These are phyloP conservation scores for Oldenlandia corymbosa DNA, from an alignment of 257 asterid genomes.

Conservation along the genomic window DNA sequence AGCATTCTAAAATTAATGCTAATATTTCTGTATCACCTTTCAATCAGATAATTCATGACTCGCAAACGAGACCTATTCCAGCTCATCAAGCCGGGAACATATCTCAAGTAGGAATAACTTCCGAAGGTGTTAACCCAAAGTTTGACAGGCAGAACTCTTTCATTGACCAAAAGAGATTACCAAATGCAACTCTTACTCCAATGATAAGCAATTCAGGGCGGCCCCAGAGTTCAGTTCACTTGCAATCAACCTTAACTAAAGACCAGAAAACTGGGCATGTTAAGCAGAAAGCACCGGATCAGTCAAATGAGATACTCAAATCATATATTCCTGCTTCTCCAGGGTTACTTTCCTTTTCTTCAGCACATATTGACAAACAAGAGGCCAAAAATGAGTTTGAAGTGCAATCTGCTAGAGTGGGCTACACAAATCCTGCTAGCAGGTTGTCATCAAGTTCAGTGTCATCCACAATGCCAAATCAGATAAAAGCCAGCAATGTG, in stretches of 20 bases:
- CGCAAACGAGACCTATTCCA: slow-evolving; percentile 60
- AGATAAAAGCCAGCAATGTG: slow-evolving; percentile 8
- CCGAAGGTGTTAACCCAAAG: slow-evolving; percentile 48
- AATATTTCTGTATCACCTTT: slow-evolving; percentile 43
- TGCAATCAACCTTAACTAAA: slow-evolving; percentile 34
- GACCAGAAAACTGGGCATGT: slow-evolving; percentile 51
- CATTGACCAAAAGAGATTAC: slow-evolving; percentile 48
- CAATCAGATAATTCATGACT: slow-evolving; percentile 52
- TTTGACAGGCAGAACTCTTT: slow-evolving; percentile 54
- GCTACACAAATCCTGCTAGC: slow-evolving; percentile 37
- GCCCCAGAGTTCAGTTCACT: slow-evolving; percentile 40
- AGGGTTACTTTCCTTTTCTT: slow-evolving; percentile 46
- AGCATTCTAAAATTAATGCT: slow-evolving; percentile 48
- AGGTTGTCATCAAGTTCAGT: slow-evolving; percentile 8
- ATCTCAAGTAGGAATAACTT: slow-evolving; percentile 40
- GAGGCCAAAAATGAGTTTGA: slow-evolving; percentile 56
- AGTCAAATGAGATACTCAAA: slow-evolving; percentile 46
- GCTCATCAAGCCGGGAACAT: slow-evolving; percentile 48
- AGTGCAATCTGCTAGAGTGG: slow-evolving; percentile 55
- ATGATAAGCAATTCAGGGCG: slow-evolving; percentile 32
- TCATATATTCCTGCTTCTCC: slow-evolving; percentile 44
- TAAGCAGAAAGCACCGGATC: slow-evolving; percentile 72
- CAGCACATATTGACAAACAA: slow-evolving; percentile 43
- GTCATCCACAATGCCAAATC: slow-evolving; percentile 5
- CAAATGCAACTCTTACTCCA: slow-evolving; percentile 32